phyloP scores from a whole-genome alignment of 2,329 filamentous ascomycete species.

The Trichoderma arundinaceum region DNA sequence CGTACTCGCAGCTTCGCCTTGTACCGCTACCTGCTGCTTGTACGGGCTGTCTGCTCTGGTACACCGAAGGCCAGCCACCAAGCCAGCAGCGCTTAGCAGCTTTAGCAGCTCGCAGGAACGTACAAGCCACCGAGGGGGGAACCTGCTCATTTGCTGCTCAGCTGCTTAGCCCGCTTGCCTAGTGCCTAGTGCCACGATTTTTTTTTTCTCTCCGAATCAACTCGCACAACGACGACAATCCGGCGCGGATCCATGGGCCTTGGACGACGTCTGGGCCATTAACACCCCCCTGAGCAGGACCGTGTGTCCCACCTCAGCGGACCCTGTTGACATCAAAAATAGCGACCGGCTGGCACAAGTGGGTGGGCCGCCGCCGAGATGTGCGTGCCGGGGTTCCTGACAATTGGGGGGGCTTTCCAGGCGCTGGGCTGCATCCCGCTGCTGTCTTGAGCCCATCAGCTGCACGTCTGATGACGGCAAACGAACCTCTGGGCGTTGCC shows the following conservation, averaged over 20 bases:
- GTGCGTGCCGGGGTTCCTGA: slow-evolving; percentile 29
- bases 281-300: slow-evolving; percentile 26
- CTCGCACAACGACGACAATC: slow-evolving; percentile 6
- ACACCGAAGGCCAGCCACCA: not conserved
- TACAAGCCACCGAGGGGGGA: not conserved
- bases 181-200: slow-evolving; percentile 10
- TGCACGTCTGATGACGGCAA: too few relatives aligned
- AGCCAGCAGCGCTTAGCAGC: not conserved
- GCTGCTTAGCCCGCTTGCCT: slow-evolving; percentile 14
- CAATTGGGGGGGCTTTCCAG: slow-evolving; percentile 19
- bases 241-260: not conserved
- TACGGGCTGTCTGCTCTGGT: not conserved
- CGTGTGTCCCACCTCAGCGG: slow-evolving; percentile 28
- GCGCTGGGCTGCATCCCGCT: not conserved
- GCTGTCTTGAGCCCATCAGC: too few relatives aligned
- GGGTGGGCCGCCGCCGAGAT: slow-evolving; percentile 25
- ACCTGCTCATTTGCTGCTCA: slow-evolving; percentile 10
- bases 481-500: too few relatives aligned
- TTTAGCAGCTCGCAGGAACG: slow-evolving; percentile 1
- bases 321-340: slow-evolving; percentile 31
- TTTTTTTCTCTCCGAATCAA: slow-evolving; percentile 27
- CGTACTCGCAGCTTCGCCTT: not conserved
- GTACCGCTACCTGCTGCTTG: not conserved
- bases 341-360: slow-evolving; percentile 28
- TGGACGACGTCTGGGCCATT: slow-evolving; percentile 13